A percentile compares a stretch with the other conserved stretches of the same genome.
Evolutionary conservation across 805 yeast species (phyloP).

Genomic region (Lachancea thermotolerans): DNA sequence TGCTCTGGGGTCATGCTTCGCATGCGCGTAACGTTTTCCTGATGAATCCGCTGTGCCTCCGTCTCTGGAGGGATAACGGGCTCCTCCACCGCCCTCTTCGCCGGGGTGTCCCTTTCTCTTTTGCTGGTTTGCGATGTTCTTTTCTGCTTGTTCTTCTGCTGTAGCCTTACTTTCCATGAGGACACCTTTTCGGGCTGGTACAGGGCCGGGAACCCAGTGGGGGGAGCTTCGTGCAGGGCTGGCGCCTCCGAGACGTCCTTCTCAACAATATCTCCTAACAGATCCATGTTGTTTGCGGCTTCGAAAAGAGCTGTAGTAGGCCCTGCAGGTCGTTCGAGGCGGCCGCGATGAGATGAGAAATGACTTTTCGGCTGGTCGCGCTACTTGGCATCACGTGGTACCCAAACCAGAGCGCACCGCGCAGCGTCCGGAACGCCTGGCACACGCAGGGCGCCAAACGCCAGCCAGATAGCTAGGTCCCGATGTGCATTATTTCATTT

Average conservation of each 20-base stretch:
- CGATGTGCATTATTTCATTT: no score
- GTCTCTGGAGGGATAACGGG: slow-evolving; percentile 24
- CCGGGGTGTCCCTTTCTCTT: neutral
- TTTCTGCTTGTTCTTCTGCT: slow-evolving; percentile 26
- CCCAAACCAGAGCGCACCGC: no score
- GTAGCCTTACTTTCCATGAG: slow-evolving; percentile 43
- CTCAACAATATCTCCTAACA: slow-evolving; percentile 68
- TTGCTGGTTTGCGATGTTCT: neutral
- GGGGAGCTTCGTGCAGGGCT: slow-evolving; percentile 3
- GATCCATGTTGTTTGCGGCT: slow-evolving; percentile 42
- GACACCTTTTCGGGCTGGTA: slow-evolving; percentile 37
- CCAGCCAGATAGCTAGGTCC: no score
- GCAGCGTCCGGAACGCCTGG: no score
- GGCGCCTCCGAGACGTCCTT: slow-evolving; percentile 38
- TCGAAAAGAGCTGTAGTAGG: neutral
- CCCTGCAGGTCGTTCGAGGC: neutral
- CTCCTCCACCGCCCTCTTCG: neutral
- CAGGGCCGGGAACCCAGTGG: slow-evolving; percentile 29
- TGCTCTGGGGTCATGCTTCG: slow-evolving; percentile 60
- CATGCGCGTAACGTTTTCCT: slow-evolving; percentile 62
- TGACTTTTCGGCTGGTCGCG: no score
- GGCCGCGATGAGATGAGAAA: neutral
- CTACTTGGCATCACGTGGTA: no score
- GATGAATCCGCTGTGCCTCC: slow-evolving; percentile 69
- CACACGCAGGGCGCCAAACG: no score